Evolutionary conservation across 768 basidiomycete genomes (phyloP), one percentile per base, ranked within the genome.

Genomic region (Strobilomyces dryophilus): DNA sequence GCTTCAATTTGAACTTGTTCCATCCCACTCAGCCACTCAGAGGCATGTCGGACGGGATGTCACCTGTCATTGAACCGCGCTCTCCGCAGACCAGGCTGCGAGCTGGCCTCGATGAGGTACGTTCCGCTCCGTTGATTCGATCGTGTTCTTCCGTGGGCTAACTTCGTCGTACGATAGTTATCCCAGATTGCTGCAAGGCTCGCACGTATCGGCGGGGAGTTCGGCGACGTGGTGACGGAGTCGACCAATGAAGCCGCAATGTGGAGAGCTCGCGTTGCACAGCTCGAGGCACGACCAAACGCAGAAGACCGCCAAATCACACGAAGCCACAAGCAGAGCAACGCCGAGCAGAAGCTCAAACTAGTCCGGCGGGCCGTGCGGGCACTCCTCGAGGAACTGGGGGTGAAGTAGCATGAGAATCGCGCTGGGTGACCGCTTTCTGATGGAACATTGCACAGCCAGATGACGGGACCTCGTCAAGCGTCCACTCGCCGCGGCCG

Each of bases 301-400:
- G 39, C 55, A 20, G 60, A 68, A 18, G 58, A 56, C 35, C 56
- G 61, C 8, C 72, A 71, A 45, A 55, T 52, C 45, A 59, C 74
- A 18, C 63, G 62, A 35, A 56, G 54, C 29, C 66, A 64, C 56
- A 76, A 72, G 42, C 62, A 66, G 18, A 72, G 71, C 21, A 68
- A 62, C 2, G 61, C 71, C 45, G 52, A 70, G 18, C 67, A 55
- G 51, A 68, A 71, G 42, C 32, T 69, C 2, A 60, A 52, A 9
- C 69, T 74, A 45, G 66, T 76, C 27, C 65, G 70, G 18, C 74
- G 69, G 54, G 71, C 79, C 14, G 66, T 80, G 49, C 60, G 67
- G 36, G 72, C 75, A 53, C 63, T 81, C 27, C 47, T 80, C 15
- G 66, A 73, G 27, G 75, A 78, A 52, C 67, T 70, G 42, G 73